Evolutionary conservation across 1,139 yeast genomes (phyloP), one percentile per base, ranked within the genome.

Genomic region (Yamadazyma buinensis): DNA sequence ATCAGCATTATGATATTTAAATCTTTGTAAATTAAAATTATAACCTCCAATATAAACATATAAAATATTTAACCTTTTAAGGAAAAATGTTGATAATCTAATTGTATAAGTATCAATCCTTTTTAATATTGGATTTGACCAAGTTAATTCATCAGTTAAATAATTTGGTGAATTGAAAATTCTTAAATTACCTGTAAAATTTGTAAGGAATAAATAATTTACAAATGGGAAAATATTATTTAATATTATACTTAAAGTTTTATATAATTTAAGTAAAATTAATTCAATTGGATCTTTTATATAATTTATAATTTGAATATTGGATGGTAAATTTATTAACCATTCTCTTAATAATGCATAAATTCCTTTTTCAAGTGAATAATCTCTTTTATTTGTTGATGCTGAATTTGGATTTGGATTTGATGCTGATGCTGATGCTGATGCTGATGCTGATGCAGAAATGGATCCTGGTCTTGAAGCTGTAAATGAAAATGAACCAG

Each of bases 191-290:
- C 61, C 64, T 18, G 45, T 40, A 33, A 60, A 60, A 15, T 51
- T 48, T 11, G 56, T 54, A 15, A 58, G 38, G 28, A 55, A 59
- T 23, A 47, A 41, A 34, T 42, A 57, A 29, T 44, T 46, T 7
- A 49, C 53, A 10, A 38, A 34, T 2, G 65, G 66, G 37, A 59
- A 53, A 22, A 60, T 30, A 33, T 49, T 51, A 26, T 55, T 57
- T 22, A 60, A 37, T 5, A 56, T 41, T 3, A 36, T 36, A 2
- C 55, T 35, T 23, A 59, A 30, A 2, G 55, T 32, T 13, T 40
- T 35, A 37, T 43, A 59, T 4, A 57, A 42, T 23, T 46, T 38
- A 36, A 52, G 37, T 2, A 55, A 27, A 1, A 52, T 35, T 14
- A 42, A 43, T 26, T 53, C 54, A 4, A 50, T 22, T 2, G 57